Conservation (phyloP, 2,329 filamentous ascomycete genomes). For the Talaromyces sp. region DNA sequence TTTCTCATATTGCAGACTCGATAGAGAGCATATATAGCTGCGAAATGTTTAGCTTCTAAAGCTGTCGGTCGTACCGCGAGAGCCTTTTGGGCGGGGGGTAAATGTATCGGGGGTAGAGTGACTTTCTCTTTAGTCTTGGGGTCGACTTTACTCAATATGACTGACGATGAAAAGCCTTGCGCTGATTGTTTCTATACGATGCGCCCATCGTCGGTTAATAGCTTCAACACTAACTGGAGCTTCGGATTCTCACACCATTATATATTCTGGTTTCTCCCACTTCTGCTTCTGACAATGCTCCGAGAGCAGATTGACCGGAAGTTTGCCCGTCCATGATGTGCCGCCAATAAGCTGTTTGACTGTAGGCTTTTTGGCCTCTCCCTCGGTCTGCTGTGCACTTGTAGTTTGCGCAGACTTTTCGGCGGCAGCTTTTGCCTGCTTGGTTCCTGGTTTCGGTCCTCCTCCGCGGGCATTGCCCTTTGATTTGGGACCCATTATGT, state of each 20-base stretch:
- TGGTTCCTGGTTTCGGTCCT: slow-evolving; percentile 40
- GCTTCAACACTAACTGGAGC: neutral
- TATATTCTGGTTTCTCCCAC: slow-evolving; percentile 92
- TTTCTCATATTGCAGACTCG: slow-evolving; percentile 94
- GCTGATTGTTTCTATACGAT: slow-evolving; percentile 56
- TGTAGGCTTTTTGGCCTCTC: slow-evolving; percentile 56
- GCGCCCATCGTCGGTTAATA: neutral
- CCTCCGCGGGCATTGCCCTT: slow-evolving; percentile 35
- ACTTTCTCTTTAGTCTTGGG: slow-evolving; percentile 76
- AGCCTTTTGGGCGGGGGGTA: slow-evolving; percentile 72
- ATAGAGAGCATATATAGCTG: slow-evolving; percentile 86
- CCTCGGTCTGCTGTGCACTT: slow-evolving; percentile 34
- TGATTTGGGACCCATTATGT: slow-evolving; percentile 42
- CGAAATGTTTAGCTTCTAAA: slow-evolving; percentile 88
- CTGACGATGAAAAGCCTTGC: slow-evolving; percentile 74
- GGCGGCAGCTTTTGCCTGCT: slow-evolving; percentile 39
- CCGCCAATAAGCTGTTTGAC: slow-evolving; percentile 81
- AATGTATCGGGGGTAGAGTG: slow-evolving; percentile 74
- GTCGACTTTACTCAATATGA: slow-evolving; percentile 71
- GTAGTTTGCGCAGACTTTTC: slow-evolving; percentile 30
- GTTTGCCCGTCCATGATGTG: slow-evolving; percentile 93
- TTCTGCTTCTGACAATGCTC: slow-evolving; percentile 95
- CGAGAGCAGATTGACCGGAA: slow-evolving; percentile 87
- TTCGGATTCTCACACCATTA: slow-evolving; percentile 55
- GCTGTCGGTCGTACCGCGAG: slow-evolving; percentile 73